These are phyloP conservation scores for Bauhinia variegata DNA, from an alignment of 306 rosid species.

Conservation along the genomic window DNA sequence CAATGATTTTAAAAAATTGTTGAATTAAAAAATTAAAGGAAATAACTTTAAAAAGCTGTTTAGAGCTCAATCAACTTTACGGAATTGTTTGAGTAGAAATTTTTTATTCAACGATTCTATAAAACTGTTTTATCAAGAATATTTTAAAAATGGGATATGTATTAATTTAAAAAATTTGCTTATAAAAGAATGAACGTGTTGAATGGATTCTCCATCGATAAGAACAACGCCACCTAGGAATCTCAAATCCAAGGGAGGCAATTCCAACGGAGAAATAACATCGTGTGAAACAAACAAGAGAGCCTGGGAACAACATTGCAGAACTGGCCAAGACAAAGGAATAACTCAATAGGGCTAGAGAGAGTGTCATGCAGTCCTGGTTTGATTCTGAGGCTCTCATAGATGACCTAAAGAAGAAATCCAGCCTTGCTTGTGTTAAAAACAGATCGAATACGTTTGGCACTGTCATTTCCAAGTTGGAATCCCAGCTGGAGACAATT, in stretches of 20 bases:
- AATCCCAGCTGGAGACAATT: slow-evolving; percentile 43
- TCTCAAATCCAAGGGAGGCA: slow-evolving; percentile 33
- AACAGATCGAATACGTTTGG: slow-evolving; percentile 21
- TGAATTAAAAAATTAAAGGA: no score
- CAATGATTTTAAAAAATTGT: no score
- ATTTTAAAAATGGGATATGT: no score
- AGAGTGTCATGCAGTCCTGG: slow-evolving; percentile 57
- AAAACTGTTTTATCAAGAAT: no score
- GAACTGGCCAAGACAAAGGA: slow-evolving; percentile 48
- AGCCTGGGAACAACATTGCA: slow-evolving; percentile 33
- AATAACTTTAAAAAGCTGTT: no score
- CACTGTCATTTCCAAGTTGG: slow-evolving; percentile 33
- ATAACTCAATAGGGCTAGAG: slow-evolving; percentile 56
- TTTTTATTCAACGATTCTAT: no score
- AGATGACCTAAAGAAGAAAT: slow-evolving; percentile 60
- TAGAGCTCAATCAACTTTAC: no score
- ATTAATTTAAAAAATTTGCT: no score
- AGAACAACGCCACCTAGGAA: slow-evolving; percentile 25
- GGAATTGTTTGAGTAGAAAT: no score
- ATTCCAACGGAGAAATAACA: not conserved
- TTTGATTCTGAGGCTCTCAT: slow-evolving; percentile 65
- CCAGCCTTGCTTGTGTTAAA: slow-evolving; percentile 42
- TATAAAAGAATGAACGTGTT: no score
- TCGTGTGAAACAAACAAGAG: not conserved
- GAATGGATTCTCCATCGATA: not conserved